These are phyloP conservation scores for Fusarium sp. DNA, from an alignment of 2,329 filamentous ascomycete genomes.

Conservation along the genomic window DNA sequence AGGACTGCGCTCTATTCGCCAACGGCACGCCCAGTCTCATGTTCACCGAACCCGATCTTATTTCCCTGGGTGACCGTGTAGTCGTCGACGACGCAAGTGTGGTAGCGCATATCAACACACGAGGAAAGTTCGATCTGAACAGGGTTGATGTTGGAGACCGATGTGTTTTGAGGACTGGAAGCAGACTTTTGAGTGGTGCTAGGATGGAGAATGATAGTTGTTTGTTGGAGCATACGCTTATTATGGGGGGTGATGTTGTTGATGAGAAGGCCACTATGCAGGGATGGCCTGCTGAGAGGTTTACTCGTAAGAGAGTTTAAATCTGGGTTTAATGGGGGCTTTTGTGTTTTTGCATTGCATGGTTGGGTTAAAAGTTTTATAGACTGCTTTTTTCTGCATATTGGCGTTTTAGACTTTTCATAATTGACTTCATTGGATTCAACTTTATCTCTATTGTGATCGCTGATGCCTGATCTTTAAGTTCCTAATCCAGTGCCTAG, in stretches of 20 bases:
- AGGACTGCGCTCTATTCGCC: constrained; percentile 6
- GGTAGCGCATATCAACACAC: constrained; percentile 14
- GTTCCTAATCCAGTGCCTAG: no score
- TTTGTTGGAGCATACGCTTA: constrained; percentile 13
- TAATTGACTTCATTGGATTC: background rate
- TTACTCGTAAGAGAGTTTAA: background rate
- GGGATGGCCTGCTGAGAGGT: constrained; percentile 14
- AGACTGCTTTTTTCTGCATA: background rate
- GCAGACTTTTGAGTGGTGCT: constrained; percentile 8
- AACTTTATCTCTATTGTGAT: accelerated
- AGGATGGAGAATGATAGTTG: constrained; percentile 19
- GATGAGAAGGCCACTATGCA: constrained; percentile 14
- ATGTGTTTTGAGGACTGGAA: constrained; percentile 7
- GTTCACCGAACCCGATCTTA: constrained; percentile 4
- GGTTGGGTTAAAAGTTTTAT: background rate
- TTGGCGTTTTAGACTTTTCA: background rate
- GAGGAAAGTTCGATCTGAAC: constrained; percentile 16
- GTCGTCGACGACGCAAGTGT: constrained; percentile 21
- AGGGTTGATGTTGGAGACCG: constrained; percentile 5
- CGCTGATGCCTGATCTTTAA: background rate
- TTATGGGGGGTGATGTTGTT: constrained; percentile 18
- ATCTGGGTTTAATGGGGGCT: background rate
- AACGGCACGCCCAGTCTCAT: background rate
- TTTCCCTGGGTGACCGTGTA: background rate
- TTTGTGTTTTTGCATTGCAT: background rate